Conservation (phyloP, 1,139 yeast genomes). For the Taphrina sp. region DNA sequence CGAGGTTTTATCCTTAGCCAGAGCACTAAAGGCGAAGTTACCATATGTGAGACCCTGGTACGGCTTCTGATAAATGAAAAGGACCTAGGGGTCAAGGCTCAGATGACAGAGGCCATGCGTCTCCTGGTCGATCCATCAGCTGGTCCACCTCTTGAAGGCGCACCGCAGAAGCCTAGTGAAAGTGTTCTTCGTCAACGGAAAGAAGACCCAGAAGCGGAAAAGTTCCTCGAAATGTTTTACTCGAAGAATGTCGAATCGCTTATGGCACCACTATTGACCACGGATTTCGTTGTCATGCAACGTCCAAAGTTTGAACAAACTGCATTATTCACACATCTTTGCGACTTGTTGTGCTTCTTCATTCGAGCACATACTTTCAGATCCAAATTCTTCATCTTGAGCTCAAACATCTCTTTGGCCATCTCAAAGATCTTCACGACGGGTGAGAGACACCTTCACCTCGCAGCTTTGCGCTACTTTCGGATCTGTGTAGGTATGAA, state of each 20-base stretch:
- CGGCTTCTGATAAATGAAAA: slow-evolving; percentile 62
- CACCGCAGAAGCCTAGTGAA: slow-evolving; percentile 33
- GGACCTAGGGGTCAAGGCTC: slow-evolving; percentile 72
- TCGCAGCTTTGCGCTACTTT: slow-evolving; percentile 52
- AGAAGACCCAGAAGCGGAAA: slow-evolving; percentile 48
- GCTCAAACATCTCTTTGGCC: slow-evolving; percentile 37
- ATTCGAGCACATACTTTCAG: slow-evolving; percentile 38
- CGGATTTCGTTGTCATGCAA: slow-evolving; percentile 38
- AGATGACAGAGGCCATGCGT: slow-evolving; percentile 78
- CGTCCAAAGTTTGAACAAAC: slow-evolving; percentile 25
- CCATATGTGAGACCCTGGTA: slow-evolving; percentile 57
- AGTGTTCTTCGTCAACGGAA: slow-evolving; percentile 36
- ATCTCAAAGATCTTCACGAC: slow-evolving; percentile 42
- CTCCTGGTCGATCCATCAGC: slow-evolving; percentile 61
- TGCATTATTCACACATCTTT: slow-evolving; percentile 36
- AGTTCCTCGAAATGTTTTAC: slow-evolving; percentile 63
- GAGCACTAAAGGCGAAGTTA: slow-evolving; percentile 8
- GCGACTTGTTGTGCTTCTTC: slow-evolving; percentile 39
- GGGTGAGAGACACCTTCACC: slow-evolving; percentile 37
- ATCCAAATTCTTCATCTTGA: slow-evolving; percentile 35
- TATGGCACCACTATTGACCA: slow-evolving; percentile 53
- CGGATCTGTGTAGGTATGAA: slow-evolving; percentile 59
- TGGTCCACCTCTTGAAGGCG: slow-evolving; percentile 36
- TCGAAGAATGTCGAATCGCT: slow-evolving; percentile 58
- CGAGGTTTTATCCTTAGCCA: slow-evolving; percentile 37